Evolutionary conservation across 148 eudicot genomes (phyloP), one percentile per base, ranked within the genome.

Genomic region (Rhododendron ovatum): DNA sequence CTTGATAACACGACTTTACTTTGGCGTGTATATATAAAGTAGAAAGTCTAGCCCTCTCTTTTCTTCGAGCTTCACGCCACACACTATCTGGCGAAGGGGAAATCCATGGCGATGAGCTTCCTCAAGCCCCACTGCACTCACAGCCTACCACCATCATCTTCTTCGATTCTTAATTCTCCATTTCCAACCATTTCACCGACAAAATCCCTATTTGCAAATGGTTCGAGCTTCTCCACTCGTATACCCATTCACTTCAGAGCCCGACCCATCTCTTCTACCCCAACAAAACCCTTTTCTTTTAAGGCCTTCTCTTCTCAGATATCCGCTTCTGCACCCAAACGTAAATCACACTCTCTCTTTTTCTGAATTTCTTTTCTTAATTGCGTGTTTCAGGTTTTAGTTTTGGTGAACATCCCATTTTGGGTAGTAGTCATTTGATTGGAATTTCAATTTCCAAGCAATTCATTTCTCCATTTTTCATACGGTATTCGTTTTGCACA

Each of bases 241-340:
- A 28, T 88, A 30, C 87, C 91, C 80, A 61, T 67, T 69, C 91
- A 89, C 81, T 89, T 91, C 53, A 85, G 84, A 84, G 85, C 84
- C 83, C 91, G 75, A 83, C 93, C 96, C 92, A 81, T 85, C 81
- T 91, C 89, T 65, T 87, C 65, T 10, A 55, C 89, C 84, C 84
- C 80, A 85, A 67, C 82, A 20, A 90, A 87, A 83, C 87, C 91
- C 13, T 88, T 74, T 7, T 89, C 93, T 9, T 79, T 83, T 5
- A 89, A 84, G 74, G 90, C 87, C 3, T 92, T 92, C 80, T 91
- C 92, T 78, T 89, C 94, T 83, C 93, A 84, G 41, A 83, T 85
- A 76, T 85, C 92, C 77, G 84, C 86, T 89, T 90, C 94, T 86
- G 15, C 90, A 67, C 28, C 86, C 55, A 88, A 83, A 90, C 91